Evolutionary conservation across 345 rosid genomes (phyloP).

Genomic region (Lepidium aucheri): DNA sequence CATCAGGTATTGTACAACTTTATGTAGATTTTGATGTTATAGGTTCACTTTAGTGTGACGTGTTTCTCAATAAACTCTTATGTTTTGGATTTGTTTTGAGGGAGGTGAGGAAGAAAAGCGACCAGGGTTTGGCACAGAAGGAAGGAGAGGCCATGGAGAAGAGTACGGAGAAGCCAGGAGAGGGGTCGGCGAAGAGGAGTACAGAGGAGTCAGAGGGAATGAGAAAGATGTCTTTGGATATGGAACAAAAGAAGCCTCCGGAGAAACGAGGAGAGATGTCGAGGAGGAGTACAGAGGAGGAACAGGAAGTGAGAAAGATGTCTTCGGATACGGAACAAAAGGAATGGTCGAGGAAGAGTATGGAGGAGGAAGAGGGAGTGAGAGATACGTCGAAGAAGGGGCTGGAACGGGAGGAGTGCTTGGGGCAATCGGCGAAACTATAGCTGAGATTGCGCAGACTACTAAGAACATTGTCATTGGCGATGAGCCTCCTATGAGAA

Average conservation of each 20-base stretch:
- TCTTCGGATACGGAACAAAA: constrained; percentile 11
- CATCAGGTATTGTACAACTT: constrained; percentile 13
- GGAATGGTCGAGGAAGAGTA: background rate
- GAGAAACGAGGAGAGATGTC: background rate
- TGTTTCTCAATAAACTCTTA: constrained; percentile 3
- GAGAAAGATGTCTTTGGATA: background rate
- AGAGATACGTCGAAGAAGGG: constrained; percentile 5
- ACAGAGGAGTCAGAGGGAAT: background rate
- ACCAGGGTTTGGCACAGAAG: background rate
- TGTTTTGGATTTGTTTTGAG: constrained; percentile 11
- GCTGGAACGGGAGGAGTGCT: constrained; percentile 35
- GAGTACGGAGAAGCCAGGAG: constrained; percentile 3
- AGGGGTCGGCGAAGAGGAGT: background rate
- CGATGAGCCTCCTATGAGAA: constrained; percentile 11
- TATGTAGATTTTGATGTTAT: background rate
- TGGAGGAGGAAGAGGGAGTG: constrained; percentile 14
- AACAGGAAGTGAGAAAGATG: background rate
- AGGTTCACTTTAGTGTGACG: background rate
- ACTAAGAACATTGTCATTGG: constrained; percentile 49
- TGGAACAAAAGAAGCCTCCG: background rate
- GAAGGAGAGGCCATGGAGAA: background rate
- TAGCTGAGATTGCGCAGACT: constrained; percentile 56
- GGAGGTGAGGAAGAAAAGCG: constrained; percentile 29
- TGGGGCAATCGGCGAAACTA: constrained; percentile 70
- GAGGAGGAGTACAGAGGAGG: background rate